Evolutionary conservation across 176 grass and related monocot species (phyloP), one percentile per base, ranked within the genome.

Genomic region (Oryza longistaminata): DNA sequence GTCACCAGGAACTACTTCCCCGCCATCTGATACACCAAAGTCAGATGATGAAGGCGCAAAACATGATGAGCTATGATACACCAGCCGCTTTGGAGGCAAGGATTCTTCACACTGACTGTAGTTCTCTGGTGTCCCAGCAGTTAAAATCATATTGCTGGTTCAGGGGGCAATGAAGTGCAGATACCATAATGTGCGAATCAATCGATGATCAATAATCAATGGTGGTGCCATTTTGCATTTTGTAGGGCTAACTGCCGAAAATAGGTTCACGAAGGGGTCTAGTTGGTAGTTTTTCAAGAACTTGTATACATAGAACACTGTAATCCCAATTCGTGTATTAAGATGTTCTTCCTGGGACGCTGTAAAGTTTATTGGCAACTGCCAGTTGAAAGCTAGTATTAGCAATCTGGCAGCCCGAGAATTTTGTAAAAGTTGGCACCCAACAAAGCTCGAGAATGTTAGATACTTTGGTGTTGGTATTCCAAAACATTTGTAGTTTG

Each of bases 21-120:
- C 71, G 67, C 16, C 78, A 77, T 87, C 88, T 8, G 87, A 90
- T n/a, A 35, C 78, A 87, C 79, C 82, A 74, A 84, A 79, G 24
- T 64, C 29, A 2, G 77, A 82, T 44, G 61, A 78, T 66, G 75
- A 92, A 70, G 74, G 27, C 62, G 46, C 52, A 25, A 49, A 64
- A 64, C 37, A 85, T 70, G 91, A 93, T 64, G 94, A 97, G 81
- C 83, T 97, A 82, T 94, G 85, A 97, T n/a, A 66, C 16, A 39
- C 62, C 26, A 42, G 42, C 1, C 74, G 6, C 40, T 74, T 81
- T 64, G 26, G 6, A 70, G 43, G 25, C 61, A 71, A 71, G 19
- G 61, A 34, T 65, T 74, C 24, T 73, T 65, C 58, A 45, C 43
- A 45, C 16, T 70, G 37, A 70, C 48, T 29, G 4, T 40, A 68